Base-by-base conservation (phyloP, 2,329 filamentous ascomycete species). In the Neonectria magnoliae region DNA sequence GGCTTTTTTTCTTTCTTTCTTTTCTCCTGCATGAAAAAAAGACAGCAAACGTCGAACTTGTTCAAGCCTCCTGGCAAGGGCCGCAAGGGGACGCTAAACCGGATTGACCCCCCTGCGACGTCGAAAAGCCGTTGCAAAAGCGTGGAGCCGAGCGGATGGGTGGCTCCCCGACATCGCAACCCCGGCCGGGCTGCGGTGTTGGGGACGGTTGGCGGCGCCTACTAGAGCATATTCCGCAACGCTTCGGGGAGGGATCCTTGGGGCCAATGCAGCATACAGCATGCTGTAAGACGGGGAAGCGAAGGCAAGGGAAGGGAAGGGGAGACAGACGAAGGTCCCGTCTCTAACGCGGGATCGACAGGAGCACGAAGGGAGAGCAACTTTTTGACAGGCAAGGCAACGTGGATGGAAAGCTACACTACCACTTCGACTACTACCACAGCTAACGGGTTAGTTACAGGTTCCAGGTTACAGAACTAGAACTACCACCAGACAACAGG, bases 281-380 rank as follows among this genome's bases (percentile, higher is more conserved):
- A 48, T 48, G 45, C 45, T 48, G 45, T n/a, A 48, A 29, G 45
- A 48, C 25, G 25, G 45, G 16, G 25, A 48, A 33, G 47, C 27
- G 36, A 38, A 38, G 36, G 31, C 3, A 13, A 33, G 36, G 36
- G 36, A 9, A 41, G 36, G 10, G 38, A 42, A 18, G 38, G 38
- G 38, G 48, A 44, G 33, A 10, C 25, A 58, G 45, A 48, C 52
- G 60, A 58, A 18, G n/a, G 54, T 20, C 38, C 20, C 38, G 18
- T 50, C 56, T 64, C 61, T 38, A 41, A 64, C 61, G 41, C 51
- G 44, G 33, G 61, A 59, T 60, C 61, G 60, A 64, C 61, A 64
- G 61, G 61, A 64, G 52, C 56, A 38, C 10, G 36, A 48, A 51
- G 56, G 50, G 42, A 48, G 57, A 53, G 31, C 41, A 57, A 44